Base-by-base conservation (phyloP, 208 protist genomes). In the Willaertia magna region DNA sequence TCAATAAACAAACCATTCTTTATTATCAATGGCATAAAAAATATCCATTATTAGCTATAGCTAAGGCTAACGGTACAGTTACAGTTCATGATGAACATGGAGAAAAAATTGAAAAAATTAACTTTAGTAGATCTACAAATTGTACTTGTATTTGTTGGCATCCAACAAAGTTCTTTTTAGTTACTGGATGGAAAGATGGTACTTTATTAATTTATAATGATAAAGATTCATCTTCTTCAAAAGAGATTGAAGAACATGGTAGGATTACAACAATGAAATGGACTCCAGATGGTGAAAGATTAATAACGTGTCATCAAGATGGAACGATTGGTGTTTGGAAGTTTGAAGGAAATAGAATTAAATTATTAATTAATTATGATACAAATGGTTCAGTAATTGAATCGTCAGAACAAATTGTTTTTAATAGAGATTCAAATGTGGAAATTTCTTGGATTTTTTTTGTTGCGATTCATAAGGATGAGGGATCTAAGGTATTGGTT, bases 151-250 rank as follows among this genome's bases (percentile, higher is more conserved):
- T 96, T 39, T 88, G 91, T 14, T 97, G 95, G 95, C 95, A 97
- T 87, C 95, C 95, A 18, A 89, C 81, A 12, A 88, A 93, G 51
- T 46, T 87, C 40, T 74, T 94, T 39, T 87, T 97, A 9, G 86
- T 91, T 16, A 92, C 95, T 78, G 95, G 95, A 34, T 96, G 93
- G 94, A 92, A 88, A 83, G 92, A 88, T 86, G 95, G 95, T 59
- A 90, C 89, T 51, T 87, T 97, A 51, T 88, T 87, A 6, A 74
- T 93, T 39, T 96, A 81, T 34, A 46, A 81, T 51, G 76, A 81
- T 51, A 51, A 47, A 39, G 76, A 81, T 51, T 7, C 26, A n/a
- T 18, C 48, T 39, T 40, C 11, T 81, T 43, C 22, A 18, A 30
- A 30, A 12, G 44, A 81, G 4, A 85, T 85, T 74, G 20, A 40